Percentiles rank a stretch among this genome's conserved stretches.
Conservation (phyloP, 2,329 filamentous ascomycete species). For the Colletotrichum karsti region DNA sequence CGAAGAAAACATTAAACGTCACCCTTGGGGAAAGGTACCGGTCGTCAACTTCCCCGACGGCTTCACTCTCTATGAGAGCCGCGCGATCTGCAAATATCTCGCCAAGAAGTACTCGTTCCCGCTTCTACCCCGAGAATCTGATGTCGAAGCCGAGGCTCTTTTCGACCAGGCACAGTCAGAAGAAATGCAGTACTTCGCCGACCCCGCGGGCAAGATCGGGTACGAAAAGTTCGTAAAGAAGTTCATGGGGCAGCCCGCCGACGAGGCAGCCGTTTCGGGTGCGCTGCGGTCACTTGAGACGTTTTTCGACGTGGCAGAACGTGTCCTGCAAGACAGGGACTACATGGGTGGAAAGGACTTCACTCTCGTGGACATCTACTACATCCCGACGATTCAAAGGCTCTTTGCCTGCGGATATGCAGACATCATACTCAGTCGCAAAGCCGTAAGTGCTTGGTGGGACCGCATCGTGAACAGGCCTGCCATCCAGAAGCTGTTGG, state of each 20-base stretch:
- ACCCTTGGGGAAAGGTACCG: slow-evolving; percentile 53
- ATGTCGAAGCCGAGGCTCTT: slow-evolving; percentile 48
- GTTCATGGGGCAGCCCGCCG: slow-evolving; percentile 49
- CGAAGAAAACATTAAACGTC: slow-evolving; percentile 43
- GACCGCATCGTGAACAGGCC: slow-evolving; percentile 44
- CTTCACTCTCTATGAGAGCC: slow-evolving; percentile 56
- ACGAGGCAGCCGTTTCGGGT: slow-evolving; percentile 48
- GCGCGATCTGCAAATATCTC: slow-evolving; percentile 56
- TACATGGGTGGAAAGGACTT: slow-evolving; percentile 56
- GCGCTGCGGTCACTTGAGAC: slow-evolving; percentile 45
- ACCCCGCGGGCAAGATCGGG: slow-evolving; percentile 49
- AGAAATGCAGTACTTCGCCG: slow-evolving; percentile 53
- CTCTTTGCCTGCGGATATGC: slow-evolving; percentile 49
- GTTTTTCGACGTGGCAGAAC: slow-evolving; percentile 53
- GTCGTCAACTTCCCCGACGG: slow-evolving; percentile 46
- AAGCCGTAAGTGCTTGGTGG: slow-evolving; percentile 51
- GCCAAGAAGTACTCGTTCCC: slow-evolving; percentile 53
- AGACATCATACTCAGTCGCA: slow-evolving; percentile 43
- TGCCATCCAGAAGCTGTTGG: slow-evolving; percentile 45
- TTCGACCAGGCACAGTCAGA: slow-evolving; percentile 52
- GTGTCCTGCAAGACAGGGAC: slow-evolving; percentile 43
- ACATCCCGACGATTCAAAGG: slow-evolving; percentile 53
- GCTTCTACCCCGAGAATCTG: slow-evolving; percentile 47
- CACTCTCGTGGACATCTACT: slow-evolving; percentile 55
- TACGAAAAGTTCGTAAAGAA: slow-evolving; percentile 56